Conservation (phyloP, 169 alveolate genomes). For the Condylostoma magnum region DNA sequence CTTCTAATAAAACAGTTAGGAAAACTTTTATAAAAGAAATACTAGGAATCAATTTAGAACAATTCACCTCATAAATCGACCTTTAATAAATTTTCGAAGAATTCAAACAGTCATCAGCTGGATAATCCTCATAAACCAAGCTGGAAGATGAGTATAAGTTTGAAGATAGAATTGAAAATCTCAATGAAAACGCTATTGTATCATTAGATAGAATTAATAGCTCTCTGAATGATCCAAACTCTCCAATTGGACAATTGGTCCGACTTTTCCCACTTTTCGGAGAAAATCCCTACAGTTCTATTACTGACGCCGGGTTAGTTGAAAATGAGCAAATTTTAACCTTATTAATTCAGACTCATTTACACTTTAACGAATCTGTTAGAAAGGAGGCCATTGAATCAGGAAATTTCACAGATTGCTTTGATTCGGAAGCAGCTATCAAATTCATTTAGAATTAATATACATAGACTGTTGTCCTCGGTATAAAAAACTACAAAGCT, state of each 20-base stretch:
- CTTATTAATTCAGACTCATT: slow-evolving; percentile 1
- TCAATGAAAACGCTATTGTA: not conserved
- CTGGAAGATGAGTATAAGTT: not conserved
- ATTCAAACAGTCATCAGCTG: not conserved
- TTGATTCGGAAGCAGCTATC: slow-evolving; percentile 10
- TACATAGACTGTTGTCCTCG: not conserved
- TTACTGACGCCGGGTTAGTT: not conserved
- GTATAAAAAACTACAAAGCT: not conserved
- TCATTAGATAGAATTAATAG: slow-evolving; percentile 3
- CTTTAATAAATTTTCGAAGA: too few relatives aligned
- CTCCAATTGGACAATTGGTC: not conserved
- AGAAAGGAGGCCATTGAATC: not conserved
- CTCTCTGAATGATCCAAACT: not conserved
- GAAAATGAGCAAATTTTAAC: slow-evolving; percentile 26
- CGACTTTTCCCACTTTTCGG: not conserved
- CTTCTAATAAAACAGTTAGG: slow-evolving; percentile 9
- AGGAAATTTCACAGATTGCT: not conserved
- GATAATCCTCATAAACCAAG: not conserved
- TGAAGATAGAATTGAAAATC: not conserved
- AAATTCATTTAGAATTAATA: not conserved
- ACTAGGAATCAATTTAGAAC: not conserved
- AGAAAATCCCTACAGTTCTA: not conserved
- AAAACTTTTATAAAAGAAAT: not conserved
- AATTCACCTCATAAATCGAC: not conserved
- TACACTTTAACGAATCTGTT: not conserved